A percentile compares a stretch with the other conserved stretches of the same genome.
phyloP scores from a whole-genome alignment of 805 yeast genomes.

The Diddensiella transvaalensis region DNA sequence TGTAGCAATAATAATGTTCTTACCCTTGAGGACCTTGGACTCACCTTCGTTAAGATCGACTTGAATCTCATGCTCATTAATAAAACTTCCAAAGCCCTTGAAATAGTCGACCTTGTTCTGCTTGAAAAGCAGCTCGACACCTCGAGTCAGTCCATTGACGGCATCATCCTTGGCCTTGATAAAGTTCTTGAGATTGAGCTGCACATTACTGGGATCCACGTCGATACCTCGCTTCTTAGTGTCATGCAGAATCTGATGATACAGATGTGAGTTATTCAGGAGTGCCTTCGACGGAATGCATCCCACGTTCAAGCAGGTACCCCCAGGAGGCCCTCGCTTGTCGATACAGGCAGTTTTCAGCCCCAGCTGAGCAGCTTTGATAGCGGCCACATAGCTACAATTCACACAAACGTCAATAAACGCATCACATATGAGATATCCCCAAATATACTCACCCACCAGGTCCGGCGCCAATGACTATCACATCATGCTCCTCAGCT shows the following conservation, averaged over 20 bases:
- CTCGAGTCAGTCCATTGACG: conserved; percentile 85
- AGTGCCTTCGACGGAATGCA: conserved; percentile 98
- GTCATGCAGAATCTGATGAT: conserved; percentile 84
- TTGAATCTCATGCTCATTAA: conserved; percentile 70
- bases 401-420: too few species aligned
- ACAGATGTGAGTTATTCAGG: conserved; percentile 89
- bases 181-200: conserved; percentile 70
- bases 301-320: conserved; percentile 98
- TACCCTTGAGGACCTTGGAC: conserved; percentile 74
- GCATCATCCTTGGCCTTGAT: conserved; percentile 91
- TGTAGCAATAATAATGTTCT: conserved; percentile 91
- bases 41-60: conserved; percentile 86
- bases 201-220: conserved; percentile 53
- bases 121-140: conserved; percentile 92
- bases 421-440: too few species aligned
- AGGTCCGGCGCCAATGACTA: conserved; percentile 98
- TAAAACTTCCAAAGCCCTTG: conserved; percentile 89
- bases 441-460: conserved; percentile 57
- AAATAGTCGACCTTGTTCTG: conserved; percentile 91
- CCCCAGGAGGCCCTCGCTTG: conserved; percentile 94
- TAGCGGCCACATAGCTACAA: conserved; percentile 81
- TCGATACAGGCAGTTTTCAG: conserved; percentile 94
- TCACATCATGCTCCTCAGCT: conserved; percentile 72
- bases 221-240: conserved; percentile 87
- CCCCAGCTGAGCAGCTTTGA: conserved; percentile 96